Percentiles rank a stretch among this genome's conserved stretches.
These are phyloP conservation scores for Pyricularia sp. DNA, from an alignment of 2,329 filamentous ascomycete species.

Conservation along the genomic window DNA sequence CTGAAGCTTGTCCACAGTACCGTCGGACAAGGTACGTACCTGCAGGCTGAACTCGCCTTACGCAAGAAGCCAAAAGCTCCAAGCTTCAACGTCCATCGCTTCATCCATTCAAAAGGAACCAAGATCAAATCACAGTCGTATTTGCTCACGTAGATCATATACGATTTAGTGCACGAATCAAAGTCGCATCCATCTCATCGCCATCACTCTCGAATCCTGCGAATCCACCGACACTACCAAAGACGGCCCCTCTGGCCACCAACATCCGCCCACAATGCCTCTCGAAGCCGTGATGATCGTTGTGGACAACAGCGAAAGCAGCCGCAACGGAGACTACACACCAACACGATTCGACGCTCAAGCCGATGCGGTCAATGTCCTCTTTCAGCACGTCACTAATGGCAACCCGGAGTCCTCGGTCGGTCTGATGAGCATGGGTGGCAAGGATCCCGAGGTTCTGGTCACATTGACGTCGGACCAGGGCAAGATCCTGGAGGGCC, in stretches of 20 bases:
- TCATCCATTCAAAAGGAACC: neutral
- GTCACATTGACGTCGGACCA: constrained; percentile 94
- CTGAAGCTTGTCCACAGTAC: neutral
- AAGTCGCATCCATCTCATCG: neutral
- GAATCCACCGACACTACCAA: neutral
- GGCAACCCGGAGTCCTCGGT: constrained; percentile 95
- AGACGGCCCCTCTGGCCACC: constrained; percentile 12
- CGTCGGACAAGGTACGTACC: neutral
- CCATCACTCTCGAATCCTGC: neutral
- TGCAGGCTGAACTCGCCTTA: constrained; percentile 15
- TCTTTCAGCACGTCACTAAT: constrained; percentile 92
- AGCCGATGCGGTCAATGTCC: constrained; percentile 85
- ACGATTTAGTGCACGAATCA: neutral
- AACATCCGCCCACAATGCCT: constrained; percentile 62
- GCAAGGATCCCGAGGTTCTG: constrained; percentile 92
- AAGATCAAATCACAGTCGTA: neutral
- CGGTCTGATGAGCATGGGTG: constrained; percentile 97
- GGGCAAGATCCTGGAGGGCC: constrained; percentile 85
- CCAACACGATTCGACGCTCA: constrained; percentile 95
- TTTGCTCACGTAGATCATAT: neutral
- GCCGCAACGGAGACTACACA: constrained; percentile 87
- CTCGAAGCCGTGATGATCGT: constrained; percentile 99
- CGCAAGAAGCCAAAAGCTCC: constrained; percentile 5
- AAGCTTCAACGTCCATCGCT: neutral
- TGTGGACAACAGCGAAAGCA: constrained; percentile 98